Percentiles rank a stretch among this genome's conserved stretches.
Conservation (phyloP, 805 yeast species). For the Cyberlindnera xylosilytica region DNA sequence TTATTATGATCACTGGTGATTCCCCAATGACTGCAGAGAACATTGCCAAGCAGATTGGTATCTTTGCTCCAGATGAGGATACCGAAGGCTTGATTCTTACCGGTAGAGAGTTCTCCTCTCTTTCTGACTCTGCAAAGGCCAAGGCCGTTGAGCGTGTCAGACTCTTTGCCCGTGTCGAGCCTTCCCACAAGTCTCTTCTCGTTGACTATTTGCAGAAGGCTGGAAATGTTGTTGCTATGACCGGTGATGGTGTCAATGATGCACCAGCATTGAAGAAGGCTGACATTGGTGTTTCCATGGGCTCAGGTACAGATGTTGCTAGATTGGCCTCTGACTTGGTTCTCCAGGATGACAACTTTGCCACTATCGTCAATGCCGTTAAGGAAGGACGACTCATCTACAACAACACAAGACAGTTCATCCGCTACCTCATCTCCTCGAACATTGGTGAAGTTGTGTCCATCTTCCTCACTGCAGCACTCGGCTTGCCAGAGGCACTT, state of each 20-base stretch:
- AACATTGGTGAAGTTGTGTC: slow-evolving; percentile 59
- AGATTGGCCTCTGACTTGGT: slow-evolving; percentile 57
- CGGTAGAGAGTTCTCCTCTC: slow-evolving; percentile 34
- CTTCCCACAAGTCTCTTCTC: slow-evolving; percentile 49
- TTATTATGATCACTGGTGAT: slow-evolving; percentile 53
- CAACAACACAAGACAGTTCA: slow-evolving; percentile 40
- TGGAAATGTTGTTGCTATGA: slow-evolving; percentile 70
- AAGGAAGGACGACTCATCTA: slow-evolving; percentile 52
- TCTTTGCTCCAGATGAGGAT: slow-evolving; percentile 28
- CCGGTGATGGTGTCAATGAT: slow-evolving; percentile 91
- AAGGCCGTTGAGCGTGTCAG: slow-evolving; percentile 43
- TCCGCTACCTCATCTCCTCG: slow-evolving; percentile 44
- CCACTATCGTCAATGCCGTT: slow-evolving; percentile 54
- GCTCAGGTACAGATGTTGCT: slow-evolving; percentile 61
- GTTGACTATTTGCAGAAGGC: slow-evolving; percentile 43
- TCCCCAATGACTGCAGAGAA: slow-evolving; percentile 50
- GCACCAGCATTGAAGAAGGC: slow-evolving; percentile 81
- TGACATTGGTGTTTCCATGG: slow-evolving; percentile 64
- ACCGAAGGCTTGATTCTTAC: slow-evolving; percentile 34
- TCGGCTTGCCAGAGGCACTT: slow-evolving; percentile 50
- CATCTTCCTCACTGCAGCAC: slow-evolving; percentile 50
- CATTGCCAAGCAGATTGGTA: slow-evolving; percentile 44
- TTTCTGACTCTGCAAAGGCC: slow-evolving; percentile 36
- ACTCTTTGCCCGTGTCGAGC: slow-evolving; percentile 54
- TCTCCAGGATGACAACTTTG: slow-evolving; percentile 50